These are phyloP conservation scores for Salvia hispanica DNA, from an alignment of 257 asterid species.

Conservation along the genomic window DNA sequence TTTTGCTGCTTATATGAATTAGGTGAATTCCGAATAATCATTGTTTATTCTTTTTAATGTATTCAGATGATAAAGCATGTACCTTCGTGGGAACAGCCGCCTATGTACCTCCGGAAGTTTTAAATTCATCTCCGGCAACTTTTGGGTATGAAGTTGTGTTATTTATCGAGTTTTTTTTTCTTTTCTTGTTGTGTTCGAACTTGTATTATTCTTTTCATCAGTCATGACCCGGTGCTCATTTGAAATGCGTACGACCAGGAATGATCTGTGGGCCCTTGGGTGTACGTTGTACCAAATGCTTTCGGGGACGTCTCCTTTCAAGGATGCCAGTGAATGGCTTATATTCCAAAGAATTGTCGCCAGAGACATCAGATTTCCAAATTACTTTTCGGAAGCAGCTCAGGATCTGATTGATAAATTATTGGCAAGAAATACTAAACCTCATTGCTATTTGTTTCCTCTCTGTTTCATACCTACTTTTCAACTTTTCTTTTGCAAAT, in stretches of 20 bases:
- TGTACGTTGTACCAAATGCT: constrained; percentile 99
- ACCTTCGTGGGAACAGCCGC: constrained; percentile 99
- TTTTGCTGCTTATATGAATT: constrained; percentile 11
- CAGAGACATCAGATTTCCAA: constrained; percentile 91
- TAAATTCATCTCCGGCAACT: constrained; percentile 98
- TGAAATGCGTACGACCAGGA: constrained; percentile 54
- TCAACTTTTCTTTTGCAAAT: neutral
- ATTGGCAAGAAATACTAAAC: constrained; percentile 58
- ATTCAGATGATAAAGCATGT: constrained; percentile 93
- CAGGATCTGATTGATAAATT: constrained; percentile 84
- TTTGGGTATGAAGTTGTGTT: constrained; percentile 43
- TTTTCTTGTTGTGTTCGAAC: neutral
- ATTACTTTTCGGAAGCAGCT: constrained; percentile 81
- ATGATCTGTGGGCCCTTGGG: constrained; percentile 99
- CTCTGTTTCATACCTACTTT: neutral
- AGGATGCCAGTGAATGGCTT: constrained; percentile 99
- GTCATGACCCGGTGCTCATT: neutral
- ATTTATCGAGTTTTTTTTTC: neutral
- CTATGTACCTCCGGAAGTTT: constrained; percentile 96
- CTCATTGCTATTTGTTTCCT: neutral
- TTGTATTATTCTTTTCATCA: constrained; percentile 18
- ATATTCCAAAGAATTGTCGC: constrained; percentile 93
- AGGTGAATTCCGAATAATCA: neutral
- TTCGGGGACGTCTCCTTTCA: constrained; percentile 96
- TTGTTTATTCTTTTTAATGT: constrained; percentile 9